phyloP scores from a whole-genome alignment of 2,329 filamentous ascomycete genomes.

The Shiraia sp. region DNA sequence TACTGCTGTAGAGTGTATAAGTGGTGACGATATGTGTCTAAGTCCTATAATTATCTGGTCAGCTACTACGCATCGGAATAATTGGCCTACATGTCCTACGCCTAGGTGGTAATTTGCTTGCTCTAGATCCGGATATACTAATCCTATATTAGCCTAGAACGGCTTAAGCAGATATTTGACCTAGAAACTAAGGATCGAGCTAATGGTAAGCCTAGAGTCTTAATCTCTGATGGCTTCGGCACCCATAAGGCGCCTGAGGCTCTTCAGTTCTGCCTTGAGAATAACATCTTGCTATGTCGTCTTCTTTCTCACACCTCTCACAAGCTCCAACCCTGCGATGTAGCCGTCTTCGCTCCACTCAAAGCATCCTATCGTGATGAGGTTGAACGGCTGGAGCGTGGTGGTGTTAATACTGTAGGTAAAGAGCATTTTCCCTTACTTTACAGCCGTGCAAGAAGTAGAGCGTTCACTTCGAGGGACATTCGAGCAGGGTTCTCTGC shows the following conservation, averaged over 20 bases:
- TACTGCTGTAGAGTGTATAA: slow-evolving; percentile 17
- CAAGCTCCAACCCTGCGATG: slow-evolving; percentile 16
- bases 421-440: slow-evolving; percentile 15
- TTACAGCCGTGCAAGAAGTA: slow-evolving; percentile 25
- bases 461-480: slow-evolving; percentile 31
- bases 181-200: slow-evolving; percentile 35
- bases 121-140: slow-evolving; percentile 18
- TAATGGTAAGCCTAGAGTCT: slow-evolving; percentile 32
- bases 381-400: slow-evolving; percentile 14
- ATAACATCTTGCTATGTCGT: slow-evolving; percentile 41
- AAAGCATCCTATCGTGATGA: slow-evolving; percentile 14
- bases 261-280: slow-evolving; percentile 34
- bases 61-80: slow-evolving; percentile 19
- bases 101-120: slow-evolving; percentile 15
- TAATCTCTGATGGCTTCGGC: slow-evolving; percentile 11
- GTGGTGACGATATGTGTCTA: slow-evolving; percentile 20
- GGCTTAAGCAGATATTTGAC: slow-evolving; percentile 41
- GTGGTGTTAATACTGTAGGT: slow-evolving; percentile 10
- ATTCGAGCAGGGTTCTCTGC: slow-evolving; percentile 32
- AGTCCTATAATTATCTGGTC: slow-evolving; percentile 21
- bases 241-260: slow-evolving; percentile 42
- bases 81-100: slow-evolving; percentile 15
- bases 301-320: slow-evolving; percentile 22
- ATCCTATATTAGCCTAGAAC: slow-evolving; percentile 42
- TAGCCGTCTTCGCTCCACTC: slow-evolving; percentile 9